phyloP scores from a whole-genome alignment of 2,329 filamentous ascomycete species.

The Stromatinia cepivora region DNA sequence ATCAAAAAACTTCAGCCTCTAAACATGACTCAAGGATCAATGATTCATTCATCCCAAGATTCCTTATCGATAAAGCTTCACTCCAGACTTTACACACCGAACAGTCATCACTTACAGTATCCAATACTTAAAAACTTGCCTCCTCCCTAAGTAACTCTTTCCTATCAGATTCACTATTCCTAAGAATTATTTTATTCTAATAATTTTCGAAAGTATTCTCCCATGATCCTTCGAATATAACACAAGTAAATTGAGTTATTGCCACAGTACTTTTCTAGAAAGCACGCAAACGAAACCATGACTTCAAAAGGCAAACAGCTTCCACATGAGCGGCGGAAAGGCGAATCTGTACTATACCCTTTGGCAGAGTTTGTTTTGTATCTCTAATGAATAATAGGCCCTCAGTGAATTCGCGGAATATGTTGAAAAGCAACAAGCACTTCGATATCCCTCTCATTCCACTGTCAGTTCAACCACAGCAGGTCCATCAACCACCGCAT shows the following conservation, averaged over 20 bases:
- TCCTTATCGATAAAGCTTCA: slow-evolving; percentile 40
- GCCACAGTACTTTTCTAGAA: neutral
- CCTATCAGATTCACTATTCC: neutral
- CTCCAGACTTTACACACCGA: slow-evolving; percentile 25
- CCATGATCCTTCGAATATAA: slow-evolving; percentile 32
- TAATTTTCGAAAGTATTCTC: neutral
- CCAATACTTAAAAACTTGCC: neutral
- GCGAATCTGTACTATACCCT: slow-evolving; percentile 69
- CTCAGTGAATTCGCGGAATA: slow-evolving; percentile 97
- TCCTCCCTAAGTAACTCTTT: neutral
- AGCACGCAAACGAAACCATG: slow-evolving; percentile 41
- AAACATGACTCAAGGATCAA: slow-evolving; percentile 29
- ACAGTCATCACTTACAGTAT: slow-evolving; percentile 27
- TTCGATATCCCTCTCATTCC: slow-evolving; percentile 55
- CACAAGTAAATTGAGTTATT: neutral
- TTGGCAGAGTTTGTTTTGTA: neutral
- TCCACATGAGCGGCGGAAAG: slow-evolving; percentile 78
- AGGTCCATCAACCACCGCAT: slow-evolving; percentile 31
- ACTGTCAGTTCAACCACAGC: slow-evolving; percentile 26
- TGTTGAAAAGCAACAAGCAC: slow-evolving; percentile 87
- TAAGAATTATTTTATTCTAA: neutral
- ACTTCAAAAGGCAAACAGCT: slow-evolving; percentile 58
- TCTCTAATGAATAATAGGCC: slow-evolving; percentile 50
- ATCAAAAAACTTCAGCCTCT: neutral
- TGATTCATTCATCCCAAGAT: slow-evolving; percentile 31